A percentile compares a stretch with the other conserved stretches of the same genome.
Evolutionary conservation across 768 basidiomycete genomes (phyloP).

Genomic region (Serendipita vermifera): DNA sequence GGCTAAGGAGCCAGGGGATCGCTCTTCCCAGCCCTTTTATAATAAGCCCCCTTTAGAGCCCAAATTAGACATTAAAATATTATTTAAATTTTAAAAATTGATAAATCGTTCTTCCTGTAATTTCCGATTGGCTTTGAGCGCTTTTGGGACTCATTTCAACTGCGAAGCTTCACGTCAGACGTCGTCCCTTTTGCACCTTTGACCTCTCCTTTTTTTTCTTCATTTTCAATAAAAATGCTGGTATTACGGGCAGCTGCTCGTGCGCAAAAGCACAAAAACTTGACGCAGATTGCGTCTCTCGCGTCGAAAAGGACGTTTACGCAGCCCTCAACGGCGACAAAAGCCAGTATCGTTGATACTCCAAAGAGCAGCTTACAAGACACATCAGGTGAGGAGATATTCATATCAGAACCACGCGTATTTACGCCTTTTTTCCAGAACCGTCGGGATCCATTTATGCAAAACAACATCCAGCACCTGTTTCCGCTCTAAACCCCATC

Average conservation of each 20-base stretch:
- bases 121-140: no score
- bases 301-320: conserved; percentile 46
- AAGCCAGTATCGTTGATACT: conserved; percentile 71
- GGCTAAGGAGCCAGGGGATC: no score
- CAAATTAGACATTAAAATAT: no score
- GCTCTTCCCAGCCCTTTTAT: neutral
- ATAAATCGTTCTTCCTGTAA: no score
- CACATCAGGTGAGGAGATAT: conserved; percentile 52
- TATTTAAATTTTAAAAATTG: no score
- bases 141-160: no score
- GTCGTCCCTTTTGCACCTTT: neutral
- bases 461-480: conserved; percentile 38
- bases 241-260: conserved; percentile 10
- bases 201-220: neutral
- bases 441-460: conserved; percentile 81
- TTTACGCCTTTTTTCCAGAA: conserved; percentile 32
- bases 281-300: neutral
- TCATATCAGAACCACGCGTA: conserved; percentile 51
- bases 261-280: conserved; percentile 7
- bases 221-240: conserved; percentile 19
- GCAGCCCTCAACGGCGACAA: conserved; percentile 69
- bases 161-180: conserved; percentile 1
- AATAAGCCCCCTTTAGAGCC: no score
- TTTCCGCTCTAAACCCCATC: conserved; percentile 55
- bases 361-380: conserved; percentile 36